These are phyloP conservation scores for Oryza meyeriana DNA, from an alignment of 176 grass and related monocot genomes.

Conservation along the genomic window DNA sequence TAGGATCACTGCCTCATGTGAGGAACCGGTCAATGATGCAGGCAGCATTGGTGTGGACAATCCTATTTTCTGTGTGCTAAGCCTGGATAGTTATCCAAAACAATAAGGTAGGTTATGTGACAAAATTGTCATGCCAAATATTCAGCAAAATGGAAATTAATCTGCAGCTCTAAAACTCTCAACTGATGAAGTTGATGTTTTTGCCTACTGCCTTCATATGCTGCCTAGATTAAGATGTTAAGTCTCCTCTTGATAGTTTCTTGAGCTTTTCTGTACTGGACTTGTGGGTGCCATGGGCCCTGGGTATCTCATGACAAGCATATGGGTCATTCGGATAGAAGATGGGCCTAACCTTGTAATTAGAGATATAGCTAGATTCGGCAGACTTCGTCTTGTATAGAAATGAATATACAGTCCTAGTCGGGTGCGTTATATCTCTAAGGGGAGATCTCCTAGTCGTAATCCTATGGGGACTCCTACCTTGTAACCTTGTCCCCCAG, in stretches of 20 bases:
- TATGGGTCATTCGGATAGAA: no score
- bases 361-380: no score
- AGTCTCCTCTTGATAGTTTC: not conserved
- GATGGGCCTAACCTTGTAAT: no score
- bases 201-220: not conserved
- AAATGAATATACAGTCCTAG: no score
- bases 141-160: not conserved
- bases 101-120: not conserved
- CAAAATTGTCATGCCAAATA: not conserved
- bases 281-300: no score
- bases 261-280: not conserved
- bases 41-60: not conserved
- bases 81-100: not conserved
- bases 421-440: no score
- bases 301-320: no score
- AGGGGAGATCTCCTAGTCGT: no score
- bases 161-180: not conserved
- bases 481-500: no score
- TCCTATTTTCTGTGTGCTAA: not conserved
- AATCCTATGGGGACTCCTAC: no score
- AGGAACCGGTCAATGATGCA: not conserved
- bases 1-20: not conserved
- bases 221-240: not conserved
- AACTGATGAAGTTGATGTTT: not conserved
- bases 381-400: no score